A percentile compares a stretch with the other conserved stretches of the same genome.
Evolutionary conservation across 2,329 filamentous ascomycete species (phyloP).

Genomic region (Aspergillus arachidicola): DNA sequence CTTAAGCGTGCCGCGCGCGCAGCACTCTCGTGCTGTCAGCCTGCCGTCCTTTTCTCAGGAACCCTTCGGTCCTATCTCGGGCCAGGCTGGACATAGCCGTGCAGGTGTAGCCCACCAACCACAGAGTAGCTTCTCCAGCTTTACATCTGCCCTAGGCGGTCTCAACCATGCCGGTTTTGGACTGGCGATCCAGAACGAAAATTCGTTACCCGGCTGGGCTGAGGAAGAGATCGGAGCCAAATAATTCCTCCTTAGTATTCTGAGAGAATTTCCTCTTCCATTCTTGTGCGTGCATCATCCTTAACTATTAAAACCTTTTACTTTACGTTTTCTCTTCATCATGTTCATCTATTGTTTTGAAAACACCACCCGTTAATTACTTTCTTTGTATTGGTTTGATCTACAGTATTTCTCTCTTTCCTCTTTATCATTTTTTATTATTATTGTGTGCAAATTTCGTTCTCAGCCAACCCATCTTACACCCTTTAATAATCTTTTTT

Average conservation of each 20-base stretch:
- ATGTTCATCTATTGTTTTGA: slow-evolving; percentile 20
- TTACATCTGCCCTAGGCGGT: slow-evolving; percentile 61
- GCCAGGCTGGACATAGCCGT: slow-evolving; percentile 38
- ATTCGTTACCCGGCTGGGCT: slow-evolving; percentile 62
- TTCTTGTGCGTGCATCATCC: slow-evolving; percentile 23
- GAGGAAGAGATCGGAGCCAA: slow-evolving; percentile 65
- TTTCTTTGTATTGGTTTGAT: slow-evolving; percentile 30
- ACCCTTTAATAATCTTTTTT: slow-evolving; percentile 33
- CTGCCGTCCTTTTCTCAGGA: slow-evolving; percentile 73
- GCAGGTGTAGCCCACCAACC: slow-evolving; percentile 44
- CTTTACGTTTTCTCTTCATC: slow-evolving; percentile 17
- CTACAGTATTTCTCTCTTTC: slow-evolving; percentile 15
- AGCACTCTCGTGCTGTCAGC: slow-evolving; percentile 82
- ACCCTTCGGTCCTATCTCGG: slow-evolving; percentile 51
- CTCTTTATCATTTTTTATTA: slow-evolving; percentile 14
- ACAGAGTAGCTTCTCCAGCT: slow-evolving; percentile 59
- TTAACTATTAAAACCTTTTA: slow-evolving; percentile 24
- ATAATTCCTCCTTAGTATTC: slow-evolving; percentile 32
- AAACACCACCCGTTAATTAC: background rate
- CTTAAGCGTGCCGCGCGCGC: slow-evolving; percentile 57
- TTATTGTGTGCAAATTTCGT: slow-evolving; percentile 28
- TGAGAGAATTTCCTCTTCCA: slow-evolving; percentile 17
- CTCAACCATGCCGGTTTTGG: slow-evolving; percentile 61
- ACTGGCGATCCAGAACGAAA: slow-evolving; percentile 61
- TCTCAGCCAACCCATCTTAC: slow-evolving; percentile 28